Conservation (phyloP, 495 filamentous ascomycete species). For the Alectoria sarmentosa region DNA sequence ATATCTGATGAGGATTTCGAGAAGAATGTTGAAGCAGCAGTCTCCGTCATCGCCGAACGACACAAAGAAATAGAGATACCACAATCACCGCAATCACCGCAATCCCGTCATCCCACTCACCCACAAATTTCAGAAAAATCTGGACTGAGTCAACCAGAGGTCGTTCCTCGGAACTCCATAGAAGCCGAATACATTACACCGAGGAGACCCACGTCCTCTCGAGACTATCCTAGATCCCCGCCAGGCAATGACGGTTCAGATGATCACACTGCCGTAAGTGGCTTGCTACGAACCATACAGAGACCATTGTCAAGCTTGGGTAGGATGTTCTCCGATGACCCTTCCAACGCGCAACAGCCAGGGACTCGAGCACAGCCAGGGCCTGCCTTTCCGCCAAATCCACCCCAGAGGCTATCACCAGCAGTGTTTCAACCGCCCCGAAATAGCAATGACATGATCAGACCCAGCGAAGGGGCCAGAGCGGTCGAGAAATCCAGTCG, state of each 20-base stretch:
- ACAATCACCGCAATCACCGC: constrained; percentile 34
- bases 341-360: constrained; percentile 30
- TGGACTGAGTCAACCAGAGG: constrained; percentile 44
- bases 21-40: constrained; percentile 85
- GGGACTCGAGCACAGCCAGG: constrained; percentile 26
- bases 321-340: constrained; percentile 91
- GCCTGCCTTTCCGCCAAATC: constrained; percentile 43
- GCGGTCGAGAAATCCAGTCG: constrained; percentile 29
- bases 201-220: constrained; percentile 35
- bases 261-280: constrained; percentile 73
- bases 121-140: constrained; percentile 55
- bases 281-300: constrained; percentile 85
- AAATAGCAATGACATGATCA: constrained; percentile 35
- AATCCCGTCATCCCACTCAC: constrained; percentile 27
- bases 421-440: constrained; percentile 46
- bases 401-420: constrained; percentile 56
- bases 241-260: constrained; percentile 48
- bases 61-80: constrained; percentile 50
- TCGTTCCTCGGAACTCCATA: constrained; percentile 46
- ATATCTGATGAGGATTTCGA: constrained; percentile 95
- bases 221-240: constrained; percentile 36
- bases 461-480: constrained; percentile 32
- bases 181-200: constrained; percentile 49
- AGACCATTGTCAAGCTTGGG: constrained; percentile 88
- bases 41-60: constrained; percentile 91